Evolutionary conservation across 2,329 filamentous ascomycete species (phyloP).

Genomic region (Xylogone sp.): DNA sequence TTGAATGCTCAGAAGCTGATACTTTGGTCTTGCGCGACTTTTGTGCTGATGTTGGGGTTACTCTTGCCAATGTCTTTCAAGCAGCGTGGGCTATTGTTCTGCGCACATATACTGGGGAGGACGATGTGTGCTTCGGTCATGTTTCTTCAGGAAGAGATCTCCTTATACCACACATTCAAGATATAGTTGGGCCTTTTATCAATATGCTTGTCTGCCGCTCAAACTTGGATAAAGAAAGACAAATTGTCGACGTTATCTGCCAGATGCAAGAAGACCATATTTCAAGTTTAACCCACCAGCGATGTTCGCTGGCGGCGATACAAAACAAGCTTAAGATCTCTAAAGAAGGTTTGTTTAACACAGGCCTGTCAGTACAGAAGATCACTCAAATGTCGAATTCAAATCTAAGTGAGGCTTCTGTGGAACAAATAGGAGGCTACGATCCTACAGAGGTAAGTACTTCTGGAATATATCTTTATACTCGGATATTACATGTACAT

Average conservation of each 20-base stretch:
- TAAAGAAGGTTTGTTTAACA: conserved; percentile 19
- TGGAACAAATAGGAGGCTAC: not conserved
- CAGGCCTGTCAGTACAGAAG: conserved; percentile 13
- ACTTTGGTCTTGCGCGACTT: conserved; percentile 34
- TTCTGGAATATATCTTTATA: conserved; percentile 1
- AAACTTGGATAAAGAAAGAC: conserved; percentile 8
- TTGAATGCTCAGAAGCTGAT: conserved; percentile 10
- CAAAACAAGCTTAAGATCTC: conserved; percentile 22
- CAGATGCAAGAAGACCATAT: conserved; percentile 29
- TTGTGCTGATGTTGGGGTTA: conserved; percentile 28
- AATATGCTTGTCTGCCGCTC: conserved; percentile 33
- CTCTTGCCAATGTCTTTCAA: conserved; percentile 33
- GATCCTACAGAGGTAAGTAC: conserved; percentile 3
- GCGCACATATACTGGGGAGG: conserved; percentile 31
- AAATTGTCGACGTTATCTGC: conserved; percentile 23
- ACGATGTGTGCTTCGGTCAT: conserved; percentile 37
- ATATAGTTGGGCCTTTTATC: conserved; percentile 41
- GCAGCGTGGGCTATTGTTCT: conserved; percentile 35
- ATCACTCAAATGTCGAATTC: not conserved
- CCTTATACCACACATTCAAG: conserved; percentile 39
- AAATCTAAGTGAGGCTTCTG: not conserved
- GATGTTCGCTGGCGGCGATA: conserved; percentile 39
- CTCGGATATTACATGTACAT: too few species aligned
- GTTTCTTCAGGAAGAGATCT: conserved; percentile 38
- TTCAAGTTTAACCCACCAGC: conserved; percentile 28